Evolutionary conservation across 495 filamentous ascomycete species (phyloP), one percentile per base, ranked within the genome.

Genomic region (Chaetomidium leptoderma): DNA sequence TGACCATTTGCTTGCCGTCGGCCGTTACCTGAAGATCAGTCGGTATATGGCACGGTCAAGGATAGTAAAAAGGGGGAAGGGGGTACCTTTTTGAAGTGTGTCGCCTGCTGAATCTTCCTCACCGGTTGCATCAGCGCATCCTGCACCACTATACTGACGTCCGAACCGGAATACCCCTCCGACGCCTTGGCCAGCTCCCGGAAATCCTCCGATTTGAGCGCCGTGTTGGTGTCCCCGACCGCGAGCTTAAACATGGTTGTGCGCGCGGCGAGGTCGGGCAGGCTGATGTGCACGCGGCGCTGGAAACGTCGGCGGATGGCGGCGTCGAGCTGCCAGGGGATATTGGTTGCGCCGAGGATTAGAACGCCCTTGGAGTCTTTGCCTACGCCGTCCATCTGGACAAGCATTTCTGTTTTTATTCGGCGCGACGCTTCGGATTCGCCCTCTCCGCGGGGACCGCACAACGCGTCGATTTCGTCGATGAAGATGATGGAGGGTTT

Each of bases 401-500:
- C 95, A 19, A 99, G 82, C 70, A 99, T 83, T 71, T 99, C 93
- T 16, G 93, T 99, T 70, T 99, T 99, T 75, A 99, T 97, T 63
- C 93, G 86, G 53, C 93, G 84, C 26, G 91, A 96, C 2, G 93
- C 93, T 78, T 99, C 93, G 2, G 90, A 95, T 74, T 99, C 93
- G 66, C 93, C 93, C 79, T 99, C 93, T 58, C 95, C 95, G 63
- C 93, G 83, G 3, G 93, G 92, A 2, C 95, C 93, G 66, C 95
- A 97, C 24, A 99, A 83, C 4, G 93, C 93, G 70, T 99, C 93
- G 63, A 99, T 90, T 74, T 99, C 93, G 71, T 99, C 93, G 70
- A 99, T 97, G 75, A 99, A 99, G 72, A 99, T 96, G 68, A 99
- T 97, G 6, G 91, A 91, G 0, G 93, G 93, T 63, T 90, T 96